These are phyloP conservation scores for Ramaria sp. DNA, from an alignment of 768 basidiomycete genomes.

Conservation along the genomic window DNA sequence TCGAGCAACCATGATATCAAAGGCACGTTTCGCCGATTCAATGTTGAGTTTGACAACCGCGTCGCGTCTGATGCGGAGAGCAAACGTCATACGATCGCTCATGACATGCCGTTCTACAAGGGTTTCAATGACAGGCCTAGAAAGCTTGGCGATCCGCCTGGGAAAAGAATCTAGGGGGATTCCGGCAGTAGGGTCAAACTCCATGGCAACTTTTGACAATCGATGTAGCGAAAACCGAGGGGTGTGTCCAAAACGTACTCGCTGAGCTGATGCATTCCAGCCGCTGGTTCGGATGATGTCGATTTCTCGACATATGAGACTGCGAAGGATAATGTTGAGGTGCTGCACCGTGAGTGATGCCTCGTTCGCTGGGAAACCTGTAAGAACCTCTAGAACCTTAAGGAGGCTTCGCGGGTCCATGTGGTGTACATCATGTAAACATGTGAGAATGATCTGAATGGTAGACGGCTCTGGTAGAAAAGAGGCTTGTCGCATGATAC, in stretches of 20 bases:
- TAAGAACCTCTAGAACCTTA: constrained; percentile 33
- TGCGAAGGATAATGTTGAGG: constrained; percentile 43
- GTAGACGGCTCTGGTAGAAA: constrained; percentile 46
- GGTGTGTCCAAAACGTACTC: constrained; percentile 1
- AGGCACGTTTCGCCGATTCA: constrained; percentile 39
- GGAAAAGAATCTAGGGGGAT: constrained; percentile 25
- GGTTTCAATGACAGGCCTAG: constrained; percentile 34
- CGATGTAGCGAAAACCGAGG: not conserved
- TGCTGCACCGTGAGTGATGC: constrained; percentile 43
- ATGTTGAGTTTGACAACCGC: constrained; percentile 41
- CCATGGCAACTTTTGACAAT: not conserved
- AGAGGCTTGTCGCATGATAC: constrained; percentile 41
- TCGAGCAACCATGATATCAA: constrained; percentile 47
- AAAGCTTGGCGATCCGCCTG: constrained; percentile 18
- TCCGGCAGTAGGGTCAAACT: constrained; percentile 41
- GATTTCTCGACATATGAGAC: constrained; percentile 43
- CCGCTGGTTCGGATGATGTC: constrained; percentile 30
- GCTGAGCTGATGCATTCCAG: constrained; percentile 31
- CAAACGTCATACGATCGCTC: constrained; percentile 46
- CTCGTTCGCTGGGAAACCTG: constrained; percentile 21
- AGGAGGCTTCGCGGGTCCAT: constrained; percentile 36
- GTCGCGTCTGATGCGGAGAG: constrained; percentile 54
- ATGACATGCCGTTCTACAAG: constrained; percentile 36
- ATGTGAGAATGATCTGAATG: constrained; percentile 40
- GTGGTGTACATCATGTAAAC: constrained; percentile 34